These are phyloP conservation scores for Bolboschoenus planiculmis DNA, from an alignment of 176 grass and related monocot genomes.

Conservation along the genomic window DNA sequence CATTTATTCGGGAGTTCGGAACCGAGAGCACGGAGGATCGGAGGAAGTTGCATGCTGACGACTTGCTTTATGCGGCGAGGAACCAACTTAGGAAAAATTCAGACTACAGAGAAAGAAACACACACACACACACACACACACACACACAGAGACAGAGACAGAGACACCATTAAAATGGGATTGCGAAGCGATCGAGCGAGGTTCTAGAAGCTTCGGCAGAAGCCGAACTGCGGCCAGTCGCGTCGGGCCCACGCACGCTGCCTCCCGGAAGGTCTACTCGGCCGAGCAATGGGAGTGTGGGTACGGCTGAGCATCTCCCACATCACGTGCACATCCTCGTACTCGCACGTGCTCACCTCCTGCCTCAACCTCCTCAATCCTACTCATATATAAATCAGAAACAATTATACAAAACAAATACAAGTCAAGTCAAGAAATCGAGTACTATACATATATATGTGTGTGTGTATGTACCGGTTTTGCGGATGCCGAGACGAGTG, in stretches of 20 bases:
- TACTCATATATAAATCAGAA: slow-evolving; percentile 7
- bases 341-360: slow-evolving; percentile 99
- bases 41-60: not conserved
- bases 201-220: slow-evolving; percentile 58
- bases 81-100: not conserved
- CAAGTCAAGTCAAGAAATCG: no score
- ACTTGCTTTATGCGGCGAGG: not conserved
- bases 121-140: not conserved
- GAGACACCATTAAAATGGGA: not conserved
- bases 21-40: not conserved
- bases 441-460: no score
- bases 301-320: slow-evolving; percentile 93
- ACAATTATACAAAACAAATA: not conserved
- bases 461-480: slow-evolving; percentile 44
- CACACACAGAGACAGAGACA: not conserved
- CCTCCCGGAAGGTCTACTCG: slow-evolving; percentile 22
- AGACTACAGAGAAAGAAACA: slow-evolving; percentile 2
- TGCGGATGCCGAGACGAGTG: slow-evolving; percentile 69
- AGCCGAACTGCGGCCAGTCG: slow-evolving; percentile 26
- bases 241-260: slow-evolving; percentile 36
- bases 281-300: slow-evolving; percentile 5
- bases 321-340: slow-evolving; percentile 98
- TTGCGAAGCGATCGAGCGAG: not conserved
- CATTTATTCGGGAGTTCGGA: not conserved
- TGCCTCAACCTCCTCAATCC: slow-evolving; percentile 80